These are phyloP conservation scores for Cladorrhinum sp. DNA, from an alignment of 2,329 filamentous ascomycete genomes.

Conservation along the genomic window DNA sequence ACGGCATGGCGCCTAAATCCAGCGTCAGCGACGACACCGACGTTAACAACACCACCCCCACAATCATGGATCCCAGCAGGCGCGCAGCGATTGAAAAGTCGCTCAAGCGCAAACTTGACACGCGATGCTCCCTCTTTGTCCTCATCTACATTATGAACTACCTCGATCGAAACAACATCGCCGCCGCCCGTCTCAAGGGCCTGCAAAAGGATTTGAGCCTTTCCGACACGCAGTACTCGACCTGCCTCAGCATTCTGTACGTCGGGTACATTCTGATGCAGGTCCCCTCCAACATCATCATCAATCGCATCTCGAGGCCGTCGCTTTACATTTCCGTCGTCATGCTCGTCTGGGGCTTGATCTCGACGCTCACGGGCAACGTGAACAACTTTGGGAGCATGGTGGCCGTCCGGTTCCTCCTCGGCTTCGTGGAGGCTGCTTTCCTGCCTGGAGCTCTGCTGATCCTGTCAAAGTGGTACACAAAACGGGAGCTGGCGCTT, in stretches of 20 bases:
- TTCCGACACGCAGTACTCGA: conserved; percentile 58
- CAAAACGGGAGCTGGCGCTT: conserved; percentile 53
- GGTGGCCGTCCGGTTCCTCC: conserved; percentile 55
- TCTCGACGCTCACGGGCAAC: conserved; percentile 56
- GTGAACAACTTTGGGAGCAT: conserved; percentile 52
- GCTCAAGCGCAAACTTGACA: conserved; percentile 68
- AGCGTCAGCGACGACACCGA: not conserved
- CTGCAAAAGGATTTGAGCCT: conserved; percentile 60
- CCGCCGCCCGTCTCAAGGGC: conserved; percentile 62
- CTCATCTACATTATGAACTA: conserved; percentile 78
- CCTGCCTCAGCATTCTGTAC: conserved; percentile 62
- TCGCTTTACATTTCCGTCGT: conserved; percentile 50
- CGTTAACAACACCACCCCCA: not conserved
- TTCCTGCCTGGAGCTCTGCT: conserved; percentile 63
- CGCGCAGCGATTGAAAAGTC: conserved; percentile 58
- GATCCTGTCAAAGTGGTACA: conserved; percentile 66
- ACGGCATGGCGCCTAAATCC: not conserved
- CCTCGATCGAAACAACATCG: conserved; percentile 66
- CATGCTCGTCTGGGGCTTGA: conserved; percentile 59
- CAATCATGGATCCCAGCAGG: conserved; percentile 40
- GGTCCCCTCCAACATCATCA: conserved; percentile 56
- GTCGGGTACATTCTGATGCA: conserved; percentile 66
- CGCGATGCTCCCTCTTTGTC: conserved; percentile 65
- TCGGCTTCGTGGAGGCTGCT: conserved; percentile 62
- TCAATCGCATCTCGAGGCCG: conserved; percentile 52